These are phyloP conservation scores for Cylindrotheca fusiformis DNA, from an alignment of 108 stramenopile species.

Conservation along the genomic window DNA sequence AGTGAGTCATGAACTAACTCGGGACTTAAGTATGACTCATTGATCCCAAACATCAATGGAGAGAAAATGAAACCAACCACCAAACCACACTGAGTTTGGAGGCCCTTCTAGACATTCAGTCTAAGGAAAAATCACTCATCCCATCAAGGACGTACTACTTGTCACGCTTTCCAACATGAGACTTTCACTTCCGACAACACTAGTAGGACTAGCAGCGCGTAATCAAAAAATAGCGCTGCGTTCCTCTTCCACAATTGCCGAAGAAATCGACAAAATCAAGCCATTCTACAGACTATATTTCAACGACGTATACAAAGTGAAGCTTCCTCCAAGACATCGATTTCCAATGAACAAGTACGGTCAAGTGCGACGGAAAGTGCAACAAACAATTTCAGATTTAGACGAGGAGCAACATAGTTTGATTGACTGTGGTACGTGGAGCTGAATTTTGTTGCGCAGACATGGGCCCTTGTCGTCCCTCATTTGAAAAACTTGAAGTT, in stretches of 20 bases:
- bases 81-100: no score
- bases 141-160: not conserved
- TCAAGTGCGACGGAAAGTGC: slow-evolving; percentile 66
- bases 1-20: no score
- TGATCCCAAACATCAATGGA: no score
- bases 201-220: not conserved
- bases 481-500: not conserved
- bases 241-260: not conserved
- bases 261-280: not conserved
- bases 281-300: slow-evolving; percentile 77
- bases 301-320: slow-evolving; percentile 93
- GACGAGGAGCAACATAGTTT: slow-evolving; percentile 18
- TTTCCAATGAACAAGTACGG: slow-evolving; percentile 95
- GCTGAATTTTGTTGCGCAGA: no score
- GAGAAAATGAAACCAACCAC: no score
- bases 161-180: not conserved
- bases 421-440: slow-evolving; percentile 45
- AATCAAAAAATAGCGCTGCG: not conserved
- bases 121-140: no score
- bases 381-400: slow-evolving; percentile 33
- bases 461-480: no score
- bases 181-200: not conserved
- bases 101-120: no score
- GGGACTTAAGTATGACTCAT: no score
- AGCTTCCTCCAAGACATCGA: slow-evolving; percentile 79